A percentile compares a stretch with the other conserved stretches of the same genome.
These are phyloP conservation scores for Entophlyctis luteolus DNA, from an alignment of 192 early-diverging fungal genomes.

Conservation along the genomic window DNA sequence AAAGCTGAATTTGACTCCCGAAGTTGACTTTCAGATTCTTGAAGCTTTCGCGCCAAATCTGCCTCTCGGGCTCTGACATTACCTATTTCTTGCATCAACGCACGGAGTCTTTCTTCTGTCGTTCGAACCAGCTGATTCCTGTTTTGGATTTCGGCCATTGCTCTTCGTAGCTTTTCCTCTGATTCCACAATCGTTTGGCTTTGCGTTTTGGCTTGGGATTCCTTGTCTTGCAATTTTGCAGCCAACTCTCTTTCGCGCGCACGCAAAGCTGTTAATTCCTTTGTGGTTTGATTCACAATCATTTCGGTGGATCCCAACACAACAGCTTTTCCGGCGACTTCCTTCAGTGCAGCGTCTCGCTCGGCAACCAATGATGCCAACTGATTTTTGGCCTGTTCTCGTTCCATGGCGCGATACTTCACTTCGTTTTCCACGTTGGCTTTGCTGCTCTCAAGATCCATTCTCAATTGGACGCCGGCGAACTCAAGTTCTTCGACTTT, in stretches of 20 bases:
- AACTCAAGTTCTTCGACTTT: slow-evolving; percentile 3
- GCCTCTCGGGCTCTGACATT: slow-evolving; percentile 12
- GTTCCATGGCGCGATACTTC: slow-evolving; percentile 6
- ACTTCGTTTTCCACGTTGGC: slow-evolving; percentile 5
- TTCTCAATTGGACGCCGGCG: not conserved
- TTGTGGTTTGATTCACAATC: slow-evolving; percentile 26
- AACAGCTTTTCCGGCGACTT: slow-evolving; percentile 12
- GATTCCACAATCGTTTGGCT: not conserved
- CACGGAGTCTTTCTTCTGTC: slow-evolving; percentile 15
- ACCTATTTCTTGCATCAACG: slow-evolving; percentile 14
- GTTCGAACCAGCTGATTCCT: slow-evolving; percentile 5
- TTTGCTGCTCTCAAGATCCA: slow-evolving; percentile 5
- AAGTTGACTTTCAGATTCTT: slow-evolving; percentile 1
- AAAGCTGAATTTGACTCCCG: not conserved
- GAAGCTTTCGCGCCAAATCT: slow-evolving; percentile 12
- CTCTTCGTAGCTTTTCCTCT: slow-evolving; percentile 14
- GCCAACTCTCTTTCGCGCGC: slow-evolving; percentile 9
- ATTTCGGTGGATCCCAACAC: slow-evolving; percentile 20
- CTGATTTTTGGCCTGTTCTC: slow-evolving; percentile 3
- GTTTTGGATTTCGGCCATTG: slow-evolving; percentile 12
- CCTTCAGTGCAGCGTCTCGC: slow-evolving; percentile 12
- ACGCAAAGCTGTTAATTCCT: not conserved
- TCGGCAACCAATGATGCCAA: not conserved
- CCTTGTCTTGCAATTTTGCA: not conserved
- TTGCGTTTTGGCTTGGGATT: not conserved